A percentile compares a stretch with the other conserved stretches of the same genome.
phyloP scores from a whole-genome alignment of 2,329 filamentous ascomycete species.

The Hypoxylon sp. region DNA sequence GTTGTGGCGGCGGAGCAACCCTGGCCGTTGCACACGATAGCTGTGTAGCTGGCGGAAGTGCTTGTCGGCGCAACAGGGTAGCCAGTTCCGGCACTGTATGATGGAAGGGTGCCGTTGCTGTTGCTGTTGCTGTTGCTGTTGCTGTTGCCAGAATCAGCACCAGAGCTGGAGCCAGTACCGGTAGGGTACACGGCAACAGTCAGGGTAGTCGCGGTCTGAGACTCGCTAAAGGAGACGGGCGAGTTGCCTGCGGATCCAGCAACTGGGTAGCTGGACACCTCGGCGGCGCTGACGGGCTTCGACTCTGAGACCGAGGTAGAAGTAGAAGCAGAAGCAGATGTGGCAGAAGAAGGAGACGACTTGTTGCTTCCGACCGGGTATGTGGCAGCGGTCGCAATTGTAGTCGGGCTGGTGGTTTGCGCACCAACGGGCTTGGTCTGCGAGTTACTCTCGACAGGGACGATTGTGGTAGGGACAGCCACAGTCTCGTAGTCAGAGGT shows the following conservation, averaged over 20 bases:
- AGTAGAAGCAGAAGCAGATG: not conserved
- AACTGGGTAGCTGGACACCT: constrained; percentile 25
- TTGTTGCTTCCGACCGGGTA: constrained; percentile 62
- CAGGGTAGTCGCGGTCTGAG: constrained; percentile 29
- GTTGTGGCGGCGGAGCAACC: constrained; percentile 17
- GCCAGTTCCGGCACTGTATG: constrained; percentile 42
- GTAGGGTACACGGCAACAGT: constrained; percentile 74
- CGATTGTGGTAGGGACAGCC: constrained; percentile 12
- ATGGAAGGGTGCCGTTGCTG: constrained; percentile 65
- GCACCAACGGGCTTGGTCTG: not conserved
- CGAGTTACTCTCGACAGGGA: constrained; percentile 2
- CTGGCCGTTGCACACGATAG: constrained; percentile 14
- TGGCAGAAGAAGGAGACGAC: constrained; percentile 46
- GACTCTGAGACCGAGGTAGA: constrained; percentile 64
- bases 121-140: constrained; percentile 63
- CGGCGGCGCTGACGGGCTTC: constrained; percentile 59
- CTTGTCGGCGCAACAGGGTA: constrained; percentile 54
- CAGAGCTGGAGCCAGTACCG: no score
- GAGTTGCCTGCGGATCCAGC: not conserved
- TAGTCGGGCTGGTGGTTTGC: no score
- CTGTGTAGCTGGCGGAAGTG: constrained; percentile 18
- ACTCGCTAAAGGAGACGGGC: constrained; percentile 1
- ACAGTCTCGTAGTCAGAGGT: constrained; percentile 38
- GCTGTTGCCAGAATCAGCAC: no score
- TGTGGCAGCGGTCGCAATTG: constrained; percentile 7